Base-by-base conservation (phyloP, 208 protist species). In the Trypanosoma mega region DNA sequence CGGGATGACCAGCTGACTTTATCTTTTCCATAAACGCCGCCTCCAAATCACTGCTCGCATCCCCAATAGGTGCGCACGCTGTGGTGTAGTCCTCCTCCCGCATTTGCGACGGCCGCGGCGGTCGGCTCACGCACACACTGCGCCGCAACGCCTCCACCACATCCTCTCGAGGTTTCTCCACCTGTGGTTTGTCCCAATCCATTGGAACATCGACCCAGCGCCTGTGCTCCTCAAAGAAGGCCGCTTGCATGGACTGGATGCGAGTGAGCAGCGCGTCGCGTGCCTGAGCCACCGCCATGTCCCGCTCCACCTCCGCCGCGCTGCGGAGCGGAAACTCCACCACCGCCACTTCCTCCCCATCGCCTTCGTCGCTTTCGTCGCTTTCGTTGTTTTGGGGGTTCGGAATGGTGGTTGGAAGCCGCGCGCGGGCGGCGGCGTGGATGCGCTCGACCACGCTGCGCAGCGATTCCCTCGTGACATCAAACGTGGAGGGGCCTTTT, bases 191-290 rank as follows among this genome's bases (percentile, higher is more conserved):
- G 18, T 87, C 78, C 11, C 92, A 27, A 29, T 79, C 74, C 8
- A 54, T 68, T 11, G 90, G 85, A 44, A 90, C 85, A 7, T 96
- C 90, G 14, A 93, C 78, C 87, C 90, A 96, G 16, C 85, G 82
- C 23, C 55, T 70, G 63, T 96, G 80, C 62, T 83, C 49, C 4
- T 65, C 69, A 64, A 77, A 96, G 68, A 91, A 91, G 26, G 78
- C 77, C 12, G 71, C 62, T 60, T 96, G 90, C 60, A 96, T 66
- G 30, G 43, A 57, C 56, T 96, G 90, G 41, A 96, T 66, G 41
- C 80, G 68, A 16, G 71, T 76, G 23, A 96, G 73, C 16, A 96
- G 70, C 23, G 68, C 79, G 55, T 93, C 85, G n/a, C 79, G 73
- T 1, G 87, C 90, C 16, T 65, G 53, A 29, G 82, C 81, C 20